Evolutionary conservation across 345 rosid genomes (phyloP), one percentile per base, ranked within the genome.

Genomic region (Rhodamnia rubescens): DNA sequence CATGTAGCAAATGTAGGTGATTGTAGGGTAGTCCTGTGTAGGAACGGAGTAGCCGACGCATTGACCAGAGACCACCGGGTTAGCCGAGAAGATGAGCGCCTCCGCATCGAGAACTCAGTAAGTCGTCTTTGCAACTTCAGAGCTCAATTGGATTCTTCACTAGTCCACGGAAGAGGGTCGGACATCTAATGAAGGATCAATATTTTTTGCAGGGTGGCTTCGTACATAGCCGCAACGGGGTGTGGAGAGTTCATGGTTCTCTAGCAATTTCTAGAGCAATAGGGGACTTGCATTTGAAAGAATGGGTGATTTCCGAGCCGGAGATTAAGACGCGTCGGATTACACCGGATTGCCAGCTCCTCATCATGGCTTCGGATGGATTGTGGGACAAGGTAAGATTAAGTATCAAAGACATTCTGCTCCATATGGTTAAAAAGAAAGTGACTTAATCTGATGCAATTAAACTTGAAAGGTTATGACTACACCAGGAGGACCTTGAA

Each of bases 341-440:
- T 26, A 90, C 89, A 24, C 82, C 90, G 10, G 93, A 90, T 64
- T 89, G 90, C 42, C 61, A 91, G 80, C 90, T 92, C 88, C 74
- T 92, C 89, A 86, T 92, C 5, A 50, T 92, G 84, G 94, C 93
- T 42, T 90, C 94, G n/a, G 94, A 92, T 87, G 94, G 94, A 47
- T 74, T 92, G 27, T 92, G 93, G 94, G 94, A 92, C 83, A 90
- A 92, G 94, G 93, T 92, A 83, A 7, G n/a, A n/a, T 53, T 27
- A 56, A 3, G 11, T 47, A 47, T 80, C 53, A 22, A 24, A 47
- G 36, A 80, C 8, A 47, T 24, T 80, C 13, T 16, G 44, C 44
- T 69, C 16, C 2, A 69, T 69, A 36, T 18, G 78, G 78, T 69
- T 32, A 32, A 69, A 32, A 69, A 69, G 24, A 69, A 69, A 61